These are phyloP conservation scores for Metschnikowia colocasiae DNA, from an alignment of 805 yeast genomes.

Conservation along the genomic window DNA sequence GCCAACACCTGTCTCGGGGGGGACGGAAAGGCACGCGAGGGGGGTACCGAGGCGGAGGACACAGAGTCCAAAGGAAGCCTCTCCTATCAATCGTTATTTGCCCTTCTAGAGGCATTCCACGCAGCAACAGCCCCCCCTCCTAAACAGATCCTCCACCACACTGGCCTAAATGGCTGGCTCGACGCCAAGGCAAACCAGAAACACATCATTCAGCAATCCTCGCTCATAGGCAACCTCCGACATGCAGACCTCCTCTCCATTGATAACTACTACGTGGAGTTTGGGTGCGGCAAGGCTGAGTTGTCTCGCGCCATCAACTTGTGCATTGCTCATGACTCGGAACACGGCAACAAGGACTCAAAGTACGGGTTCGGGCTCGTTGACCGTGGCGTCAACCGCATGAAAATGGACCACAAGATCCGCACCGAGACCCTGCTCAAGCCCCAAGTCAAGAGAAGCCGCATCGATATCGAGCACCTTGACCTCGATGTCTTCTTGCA, in stretches of 20 bases:
- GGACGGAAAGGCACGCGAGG: not conserved
- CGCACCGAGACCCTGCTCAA: conserved; percentile 39
- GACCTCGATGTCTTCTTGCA: conserved; percentile 44
- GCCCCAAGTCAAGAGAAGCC: conserved; percentile 47
- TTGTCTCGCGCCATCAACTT: conserved; percentile 59
- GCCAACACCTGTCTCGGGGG: conserved; percentile 36
- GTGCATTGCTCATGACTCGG: conserved; percentile 27
- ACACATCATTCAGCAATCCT: conserved; percentile 80
- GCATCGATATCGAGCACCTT: conserved; percentile 80
- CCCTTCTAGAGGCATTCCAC: conserved; percentile 6
- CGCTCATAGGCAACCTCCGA: conserved; percentile 66
- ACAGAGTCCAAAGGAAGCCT: not conserved
- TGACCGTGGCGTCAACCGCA: conserved; percentile 72
- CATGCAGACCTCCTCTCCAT: conserved; percentile 35
- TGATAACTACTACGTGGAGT: conserved; percentile 54
- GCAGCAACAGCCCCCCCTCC: conserved; percentile 18
- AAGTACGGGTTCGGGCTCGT: conserved; percentile 56
- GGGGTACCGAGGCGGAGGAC: not conserved
- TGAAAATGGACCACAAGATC: conserved; percentile 75
- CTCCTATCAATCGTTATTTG: not conserved
- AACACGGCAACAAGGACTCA: too few relatives aligned
- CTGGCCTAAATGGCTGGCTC: conserved; percentile 39
- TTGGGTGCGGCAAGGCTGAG: conserved; percentile 92
- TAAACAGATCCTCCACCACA: conserved; percentile 20
- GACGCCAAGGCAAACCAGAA: conserved; percentile 55